phyloP scores from a whole-genome alignment of 2,329 filamentous ascomycete genomes.

The Xylariaceae sp. region DNA sequence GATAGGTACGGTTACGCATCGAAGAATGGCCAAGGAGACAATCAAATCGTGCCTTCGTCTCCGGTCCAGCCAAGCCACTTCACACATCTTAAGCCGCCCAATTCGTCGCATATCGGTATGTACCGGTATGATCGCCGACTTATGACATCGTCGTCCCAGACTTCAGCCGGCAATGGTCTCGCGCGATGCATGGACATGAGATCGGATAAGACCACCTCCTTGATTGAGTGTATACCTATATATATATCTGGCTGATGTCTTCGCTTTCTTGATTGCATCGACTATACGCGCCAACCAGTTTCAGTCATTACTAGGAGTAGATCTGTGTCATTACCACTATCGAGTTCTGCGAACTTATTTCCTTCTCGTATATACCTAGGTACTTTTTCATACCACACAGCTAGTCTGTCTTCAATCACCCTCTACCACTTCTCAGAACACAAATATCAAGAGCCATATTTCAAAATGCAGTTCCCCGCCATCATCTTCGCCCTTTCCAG shows the following conservation, averaged over 20 bases:
- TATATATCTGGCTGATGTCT: neutral
- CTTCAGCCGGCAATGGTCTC: too few relatives aligned
- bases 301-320: conserved; percentile 8
- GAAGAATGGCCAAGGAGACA: too few relatives aligned
- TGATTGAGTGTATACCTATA: neutral
- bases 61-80: too few relatives aligned
- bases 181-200: too few relatives aligned
- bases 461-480: conserved; percentile 21
- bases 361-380: conserved; percentile 12
- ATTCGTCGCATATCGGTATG: too few relatives aligned
- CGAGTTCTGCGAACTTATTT: conserved; percentile 21
- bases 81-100: too few relatives aligned
- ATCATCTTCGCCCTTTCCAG: conserved; percentile 19
- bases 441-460: neutral
- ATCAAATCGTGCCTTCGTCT: too few relatives aligned
- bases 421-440: neutral
- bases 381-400: neutral
- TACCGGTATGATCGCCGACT: too few relatives aligned
- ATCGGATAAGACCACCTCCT: neutral
- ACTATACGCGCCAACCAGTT: too few relatives aligned
- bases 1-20: too few relatives aligned
- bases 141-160: too few relatives aligned
- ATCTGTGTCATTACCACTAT: conserved; percentile 9
- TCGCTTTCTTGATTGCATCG: conserved; percentile 1
- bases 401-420: conserved; percentile 2